phyloP scores from a whole-genome alignment of 495 filamentous ascomycete species.

The Neurospora sp. region DNA sequence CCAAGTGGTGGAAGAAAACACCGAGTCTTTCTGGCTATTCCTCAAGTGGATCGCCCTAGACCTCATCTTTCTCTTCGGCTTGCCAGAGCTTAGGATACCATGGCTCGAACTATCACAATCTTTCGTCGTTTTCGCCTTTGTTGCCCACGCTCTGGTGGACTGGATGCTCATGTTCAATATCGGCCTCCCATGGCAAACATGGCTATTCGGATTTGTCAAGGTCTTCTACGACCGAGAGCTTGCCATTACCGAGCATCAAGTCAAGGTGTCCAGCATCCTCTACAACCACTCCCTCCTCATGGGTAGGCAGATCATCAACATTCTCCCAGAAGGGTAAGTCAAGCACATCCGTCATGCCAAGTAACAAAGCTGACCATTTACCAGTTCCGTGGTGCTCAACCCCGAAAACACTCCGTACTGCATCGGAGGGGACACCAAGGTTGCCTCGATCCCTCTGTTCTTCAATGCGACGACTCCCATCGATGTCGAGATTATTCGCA shows the following conservation, averaged over 20 bases:
- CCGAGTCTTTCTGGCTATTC: slow-evolving; percentile 76
- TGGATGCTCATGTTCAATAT: slow-evolving; percentile 87
- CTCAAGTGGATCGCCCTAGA: slow-evolving; percentile 88
- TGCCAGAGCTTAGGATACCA: slow-evolving; percentile 80
- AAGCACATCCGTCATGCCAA: neutral
- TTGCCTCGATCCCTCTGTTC: slow-evolving; percentile 66
- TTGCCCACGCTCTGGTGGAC: slow-evolving; percentile 61
- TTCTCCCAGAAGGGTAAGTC: slow-evolving; percentile 83
- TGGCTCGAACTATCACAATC: slow-evolving; percentile 85
- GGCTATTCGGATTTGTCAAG: slow-evolving; percentile 57
- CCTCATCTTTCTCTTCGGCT: slow-evolving; percentile 67
- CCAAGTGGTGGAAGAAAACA: slow-evolving; percentile 59
- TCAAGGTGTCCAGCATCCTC: slow-evolving; percentile 75
- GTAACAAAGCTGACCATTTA: slow-evolving; percentile 6
- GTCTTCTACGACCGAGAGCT: slow-evolving; percentile 81
- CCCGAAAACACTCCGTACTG: slow-evolving; percentile 69
- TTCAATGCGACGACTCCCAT: slow-evolving; percentile 89
- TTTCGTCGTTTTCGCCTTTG: slow-evolving; percentile 54
- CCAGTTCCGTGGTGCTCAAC: slow-evolving; percentile 76
- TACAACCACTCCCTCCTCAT: slow-evolving; percentile 87
- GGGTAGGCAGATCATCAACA: slow-evolving; percentile 92
- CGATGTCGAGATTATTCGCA: slow-evolving; percentile 71
- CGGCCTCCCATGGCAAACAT: slow-evolving; percentile 56
- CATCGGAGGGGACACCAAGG: slow-evolving; percentile 49
- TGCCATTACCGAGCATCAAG: slow-evolving; percentile 77